These are phyloP conservation scores for Phaeosphaeria sp. DNA, from an alignment of 2,329 filamentous ascomycete genomes.

Conservation along the genomic window DNA sequence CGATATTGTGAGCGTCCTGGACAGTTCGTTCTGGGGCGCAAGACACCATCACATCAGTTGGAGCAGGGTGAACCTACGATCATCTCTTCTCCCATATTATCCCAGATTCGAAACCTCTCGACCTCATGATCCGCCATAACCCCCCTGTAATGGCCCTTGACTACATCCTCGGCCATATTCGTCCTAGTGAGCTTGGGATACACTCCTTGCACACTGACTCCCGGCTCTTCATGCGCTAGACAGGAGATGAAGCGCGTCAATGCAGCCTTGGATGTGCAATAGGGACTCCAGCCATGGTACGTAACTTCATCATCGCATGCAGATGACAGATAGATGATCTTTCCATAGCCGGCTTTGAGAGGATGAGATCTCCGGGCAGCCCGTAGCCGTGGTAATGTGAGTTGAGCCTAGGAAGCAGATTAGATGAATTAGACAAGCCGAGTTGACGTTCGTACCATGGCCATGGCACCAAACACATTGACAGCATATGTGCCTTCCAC, in stretches of 20 bases:
- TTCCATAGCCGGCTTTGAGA: constrained; percentile 26
- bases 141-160: constrained; percentile 25
- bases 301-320: constrained; percentile 28
- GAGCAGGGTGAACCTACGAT: constrained; percentile 3
- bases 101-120: constrained; percentile 32
- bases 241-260: constrained; percentile 31
- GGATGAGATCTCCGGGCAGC: constrained; percentile 14
- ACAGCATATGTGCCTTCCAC: constrained; percentile 28
- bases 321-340: constrained; percentile 27
- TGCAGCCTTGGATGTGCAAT: constrained; percentile 34
- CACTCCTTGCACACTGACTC: constrained; percentile 29
- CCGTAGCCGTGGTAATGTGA: constrained; percentile 26
- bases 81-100: constrained; percentile 31
- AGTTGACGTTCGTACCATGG: constrained; percentile 20
- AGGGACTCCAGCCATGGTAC: constrained; percentile 33
- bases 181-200: constrained; percentile 36
- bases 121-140: constrained; percentile 37
- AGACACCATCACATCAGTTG: neutral
- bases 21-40: neutral
- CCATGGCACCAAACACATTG: constrained; percentile 34
- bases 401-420: constrained; percentile 19
- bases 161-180: constrained; percentile 30
- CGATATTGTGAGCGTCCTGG: neutral
- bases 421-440: neutral
- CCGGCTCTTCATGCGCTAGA: constrained; percentile 33